Base-by-base conservation (phyloP, 2,329 filamentous ascomycete species). In the Neonectria punicea region DNA sequence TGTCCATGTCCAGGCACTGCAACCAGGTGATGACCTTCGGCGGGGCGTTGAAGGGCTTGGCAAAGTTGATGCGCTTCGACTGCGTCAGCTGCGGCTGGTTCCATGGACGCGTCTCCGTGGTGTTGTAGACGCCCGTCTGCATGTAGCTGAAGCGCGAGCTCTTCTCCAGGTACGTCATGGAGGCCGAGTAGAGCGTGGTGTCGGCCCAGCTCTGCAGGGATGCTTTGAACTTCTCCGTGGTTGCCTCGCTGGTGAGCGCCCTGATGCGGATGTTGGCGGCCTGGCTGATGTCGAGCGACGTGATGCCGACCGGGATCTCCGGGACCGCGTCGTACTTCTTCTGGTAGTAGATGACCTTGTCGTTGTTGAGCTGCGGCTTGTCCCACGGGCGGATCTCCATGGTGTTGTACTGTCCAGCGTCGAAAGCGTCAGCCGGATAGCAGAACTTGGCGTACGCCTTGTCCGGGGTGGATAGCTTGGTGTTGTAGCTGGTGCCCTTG, bases 391-490 rank as follows among this genome's bases (percentile, higher is more conserved):
- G 63, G 2, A 67, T 30, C 44, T 69, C 65, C 13, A 64, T 56
- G 22, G 67, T 70, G 61, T 65, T 68, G 70, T 70, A 71, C 18
- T 22, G 34, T 2, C 50, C 57, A 7, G 54, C 49, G 11, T 60
- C 58, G 25, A 58, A 20, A 16, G 32, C 63, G 16, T 65, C 44
- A 16, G 41, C 10, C 3, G 71, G 70, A 20, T 73, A 73, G 2
- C 46, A 60, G 30, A 34, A 39, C 34, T 41, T 53, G 32, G 69
- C 70, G 66, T 69, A 74, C 4, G 28, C 34, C 56, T 70, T 71
- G 57, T 74, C 73, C 9, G 53, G 63, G 2, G 63, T 44, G 11
- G 69, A 73, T 9, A 75, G 67, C 4, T 39, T 11, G 1, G 49
- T 61, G 63, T 71, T 73, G 39, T 50, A 57, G n/a, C n/a, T 41